Evolutionary conservation across 257 asterid genomes (phyloP).

Genomic region (Mitragyna speciosa): DNA sequence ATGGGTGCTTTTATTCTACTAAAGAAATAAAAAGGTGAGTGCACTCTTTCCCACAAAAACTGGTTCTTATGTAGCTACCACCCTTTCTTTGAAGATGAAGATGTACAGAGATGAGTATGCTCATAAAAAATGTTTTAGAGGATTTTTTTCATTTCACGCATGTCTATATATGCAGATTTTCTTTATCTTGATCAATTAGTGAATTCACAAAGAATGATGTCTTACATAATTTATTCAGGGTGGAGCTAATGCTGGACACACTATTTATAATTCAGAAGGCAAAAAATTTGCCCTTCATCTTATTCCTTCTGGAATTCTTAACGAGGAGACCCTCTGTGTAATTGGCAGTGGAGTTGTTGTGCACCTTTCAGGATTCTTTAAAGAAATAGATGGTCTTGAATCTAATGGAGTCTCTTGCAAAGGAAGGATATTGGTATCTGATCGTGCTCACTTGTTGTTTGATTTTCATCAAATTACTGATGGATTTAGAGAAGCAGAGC

Average conservation of each 20-base stretch:
- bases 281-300: slow-evolving; percentile 94
- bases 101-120: too few species aligned
- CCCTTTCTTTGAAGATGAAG: too few species aligned
- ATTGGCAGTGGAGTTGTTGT: slow-evolving; percentile 95
- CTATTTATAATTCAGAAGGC: slow-evolving; percentile 93
- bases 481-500: slow-evolving; percentile 89
- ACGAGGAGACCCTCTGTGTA: slow-evolving; percentile 38
- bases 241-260: slow-evolving; percentile 99
- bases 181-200: too few species aligned
- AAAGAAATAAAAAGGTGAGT: too few species aligned
- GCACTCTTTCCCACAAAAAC: too few species aligned
- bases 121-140: too few species aligned
- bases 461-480: slow-evolving; percentile 91
- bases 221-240: slow-evolving; percentile 45
- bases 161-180: too few species aligned
- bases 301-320: slow-evolving; percentile 92
- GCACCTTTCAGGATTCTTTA: slow-evolving; percentile 80
- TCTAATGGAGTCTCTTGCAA: slow-evolving; percentile 76
- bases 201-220: not conserved
- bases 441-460: slow-evolving; percentile 87
- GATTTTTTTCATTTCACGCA: too few species aligned
- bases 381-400: slow-evolving; percentile 85
- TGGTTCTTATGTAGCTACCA: too few species aligned
- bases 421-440: slow-evolving; percentile 89
- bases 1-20: too few species aligned